A percentile compares a stretch with the other conserved stretches of the same genome.
phyloP scores from a whole-genome alignment of 352 stramenopile species.

The Blastocystis sp. region DNA sequence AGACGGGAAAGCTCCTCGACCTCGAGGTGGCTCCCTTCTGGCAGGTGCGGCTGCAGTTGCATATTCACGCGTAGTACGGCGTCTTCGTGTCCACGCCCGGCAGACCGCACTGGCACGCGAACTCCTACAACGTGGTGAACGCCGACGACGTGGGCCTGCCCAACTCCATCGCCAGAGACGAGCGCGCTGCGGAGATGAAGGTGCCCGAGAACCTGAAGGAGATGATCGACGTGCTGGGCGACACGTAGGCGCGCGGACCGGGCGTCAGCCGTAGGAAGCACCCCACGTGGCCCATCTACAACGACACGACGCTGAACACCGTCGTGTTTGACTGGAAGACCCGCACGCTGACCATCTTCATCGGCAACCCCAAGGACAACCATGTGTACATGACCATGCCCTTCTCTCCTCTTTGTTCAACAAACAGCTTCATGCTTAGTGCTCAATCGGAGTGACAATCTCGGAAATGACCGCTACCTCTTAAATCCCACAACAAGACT shows the following conservation, averaged over 20 bases:
- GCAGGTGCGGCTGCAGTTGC: neutral
- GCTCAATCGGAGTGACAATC: slow-evolving; percentile 32
- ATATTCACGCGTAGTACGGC: slow-evolving; percentile 37
- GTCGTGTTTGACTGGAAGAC: slow-evolving; percentile 65
- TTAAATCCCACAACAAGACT: neutral
- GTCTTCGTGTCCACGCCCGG: slow-evolving; percentile 55
- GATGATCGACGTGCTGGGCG: slow-evolving; percentile 68
- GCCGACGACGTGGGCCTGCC: slow-evolving; percentile 55
- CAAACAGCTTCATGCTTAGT: slow-evolving; percentile 41
- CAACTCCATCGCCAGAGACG: slow-evolving; percentile 53
- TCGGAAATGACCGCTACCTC: slow-evolving; percentile 52
- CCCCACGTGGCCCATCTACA: slow-evolving; percentile 66
- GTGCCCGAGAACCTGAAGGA: slow-evolving; percentile 57
- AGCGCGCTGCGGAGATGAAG: slow-evolving; percentile 62
- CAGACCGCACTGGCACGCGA: slow-evolving; percentile 61
- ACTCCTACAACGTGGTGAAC: slow-evolving; percentile 68
- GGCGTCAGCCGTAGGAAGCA: slow-evolving; percentile 4
- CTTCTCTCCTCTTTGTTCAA: slow-evolving; percentile 49
- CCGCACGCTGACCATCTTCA: slow-evolving; percentile 51
- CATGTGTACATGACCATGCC: slow-evolving; percentile 57
- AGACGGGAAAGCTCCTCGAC: slow-evolving; percentile 42
- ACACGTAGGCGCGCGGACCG: neutral
- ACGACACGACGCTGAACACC: slow-evolving; percentile 67
- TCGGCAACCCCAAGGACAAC: slow-evolving; percentile 66
- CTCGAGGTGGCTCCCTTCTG: slow-evolving; percentile 65